Evolutionary conservation across 2,329 filamentous ascomycete genomes (phyloP), one percentile per base, ranked within the genome.

Genomic region (Fusarium domesticum): DNA sequence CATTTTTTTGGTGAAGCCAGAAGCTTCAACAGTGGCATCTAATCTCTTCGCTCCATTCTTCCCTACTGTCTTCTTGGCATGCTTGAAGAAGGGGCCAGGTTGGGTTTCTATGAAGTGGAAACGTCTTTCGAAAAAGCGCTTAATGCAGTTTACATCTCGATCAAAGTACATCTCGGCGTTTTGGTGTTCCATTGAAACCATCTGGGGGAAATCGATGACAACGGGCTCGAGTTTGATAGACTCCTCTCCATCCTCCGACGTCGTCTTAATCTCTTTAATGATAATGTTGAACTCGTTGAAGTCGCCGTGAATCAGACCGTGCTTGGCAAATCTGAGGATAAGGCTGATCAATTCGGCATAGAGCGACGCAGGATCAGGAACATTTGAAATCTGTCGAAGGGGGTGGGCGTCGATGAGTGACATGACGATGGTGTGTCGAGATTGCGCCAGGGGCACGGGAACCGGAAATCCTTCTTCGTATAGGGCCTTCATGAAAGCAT

Each of bases 231-330:
- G 72, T 14, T 56, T 61, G 42, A 87, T 54, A 0, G 62, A 47
- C 57, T 74, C 70, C 33, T 65, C 52, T 2, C 65, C 63, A 57
- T 74, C 63, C 6, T 74, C 68, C 6, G 69, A 66, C 7, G 55
- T 62, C 3, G 58, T 56, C 42, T 64, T 72, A 43, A 76, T 81
- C 65, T 97, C 92, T 63, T 93, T 89, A 64, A 98, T 84, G 25
- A 98, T 74, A 53, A 98, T 92, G 66, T 98, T 98, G 77, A 98
- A 98, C 68, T 98, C 95, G 72, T 98, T 98, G 73, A 95, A 98
- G 65, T 98, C 93, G 50, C 93, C 93, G 64, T 98, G 93, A 50
- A 98, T 98, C 37, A 98, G 73, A 6, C 93, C 93, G 56, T 91
- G 83, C 50, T 82, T 82, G 6, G 93, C 92, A 32, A 98, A 76